phyloP scores from a whole-genome alignment of 768 basidiomycete species.

The Gymnopilus dilepis region DNA sequence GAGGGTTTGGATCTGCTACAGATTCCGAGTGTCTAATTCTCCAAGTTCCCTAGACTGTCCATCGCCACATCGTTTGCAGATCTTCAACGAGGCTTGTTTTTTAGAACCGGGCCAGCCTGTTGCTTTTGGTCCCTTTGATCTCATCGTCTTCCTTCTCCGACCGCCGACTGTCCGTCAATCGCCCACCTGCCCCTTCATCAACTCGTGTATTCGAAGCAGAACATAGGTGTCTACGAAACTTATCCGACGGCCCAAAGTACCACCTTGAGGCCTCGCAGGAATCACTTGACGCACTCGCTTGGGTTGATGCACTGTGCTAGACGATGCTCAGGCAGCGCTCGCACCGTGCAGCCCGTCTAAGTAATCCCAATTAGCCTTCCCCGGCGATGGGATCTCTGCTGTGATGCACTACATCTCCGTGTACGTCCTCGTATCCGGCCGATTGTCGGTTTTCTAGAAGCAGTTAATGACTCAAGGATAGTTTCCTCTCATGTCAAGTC shows the following conservation, averaged over 20 bases:
- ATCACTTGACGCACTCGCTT: neutral
- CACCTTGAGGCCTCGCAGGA: neutral
- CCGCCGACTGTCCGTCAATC: slow-evolving; percentile 6
- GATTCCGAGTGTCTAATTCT: neutral
- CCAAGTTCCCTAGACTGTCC: neutral
- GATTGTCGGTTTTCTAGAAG: slow-evolving; percentile 21
- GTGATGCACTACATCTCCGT: slow-evolving; percentile 1
- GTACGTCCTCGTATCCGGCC: slow-evolving; percentile 12
- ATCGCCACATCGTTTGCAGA: neutral
- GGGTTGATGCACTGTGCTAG: slow-evolving; percentile 6
- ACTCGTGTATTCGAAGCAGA: neutral
- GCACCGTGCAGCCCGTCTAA: neutral
- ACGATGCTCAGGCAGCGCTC: neutral
- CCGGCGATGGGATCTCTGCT: neutral
- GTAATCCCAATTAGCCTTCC: neutral
- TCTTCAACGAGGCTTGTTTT: neutral
- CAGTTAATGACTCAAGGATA: slow-evolving; percentile 1
- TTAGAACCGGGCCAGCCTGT: slow-evolving; percentile 12
- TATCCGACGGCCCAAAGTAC: neutral
- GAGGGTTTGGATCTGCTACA: neutral
- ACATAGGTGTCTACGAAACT: neutral
- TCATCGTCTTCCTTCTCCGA: neutral
- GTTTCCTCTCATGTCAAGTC: slow-evolving; percentile 4
- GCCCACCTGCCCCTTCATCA: neutral
- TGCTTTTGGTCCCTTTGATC: neutral